Base-by-base conservation (phyloP, 768 basidiomycete species). In the Suillus subaureus region DNA sequence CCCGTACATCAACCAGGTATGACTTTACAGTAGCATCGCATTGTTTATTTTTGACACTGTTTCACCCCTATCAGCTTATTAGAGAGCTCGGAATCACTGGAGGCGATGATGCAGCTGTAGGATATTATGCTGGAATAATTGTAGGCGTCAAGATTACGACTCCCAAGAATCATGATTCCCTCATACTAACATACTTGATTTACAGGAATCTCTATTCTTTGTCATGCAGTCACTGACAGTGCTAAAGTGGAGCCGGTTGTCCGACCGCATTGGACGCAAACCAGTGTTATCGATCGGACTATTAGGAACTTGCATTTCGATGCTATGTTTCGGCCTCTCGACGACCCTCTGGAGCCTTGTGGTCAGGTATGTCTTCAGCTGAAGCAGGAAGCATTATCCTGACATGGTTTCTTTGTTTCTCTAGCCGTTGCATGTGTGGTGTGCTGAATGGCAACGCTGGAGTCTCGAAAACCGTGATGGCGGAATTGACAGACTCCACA, bases 221-320 rank as follows among this genome's bases (percentile, higher is more conserved):
- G 77, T 80, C 1, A 80, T 86, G 0, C 86, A 90, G 67, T 85
- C 88, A 0, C 55, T 82, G 55, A 87, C 86, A 1, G 80, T 86
- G 2, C 79, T 90, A 9, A 85, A 86, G 68, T 90, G 89, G 89
- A 87, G 87, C 69, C 81, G 87, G 45, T 66, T 83, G 6, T 90
- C 89, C 3, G 87, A 89, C 68, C 78, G 77, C 61, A 72, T 87
- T 18, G 88, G 88, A 6, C 84, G 89, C 28, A 87, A 87, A 66
- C 89, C 88, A 13, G 80, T 89, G 28, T 71, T 89, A n/a, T 71
- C 89, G 21, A 72, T 82, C 12, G 88, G 88, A 6, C 72, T 89
- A 21, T 72, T 85, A 6, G 88, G 88, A 21, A 75, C 80, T 15
- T 77, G 79, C 3, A 55, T 81, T 0, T 89, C 87, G 1, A 88